phyloP scores from a whole-genome alignment of 2,329 filamentous ascomycete species.

The Colletotrichum gloeosporioides region DNA sequence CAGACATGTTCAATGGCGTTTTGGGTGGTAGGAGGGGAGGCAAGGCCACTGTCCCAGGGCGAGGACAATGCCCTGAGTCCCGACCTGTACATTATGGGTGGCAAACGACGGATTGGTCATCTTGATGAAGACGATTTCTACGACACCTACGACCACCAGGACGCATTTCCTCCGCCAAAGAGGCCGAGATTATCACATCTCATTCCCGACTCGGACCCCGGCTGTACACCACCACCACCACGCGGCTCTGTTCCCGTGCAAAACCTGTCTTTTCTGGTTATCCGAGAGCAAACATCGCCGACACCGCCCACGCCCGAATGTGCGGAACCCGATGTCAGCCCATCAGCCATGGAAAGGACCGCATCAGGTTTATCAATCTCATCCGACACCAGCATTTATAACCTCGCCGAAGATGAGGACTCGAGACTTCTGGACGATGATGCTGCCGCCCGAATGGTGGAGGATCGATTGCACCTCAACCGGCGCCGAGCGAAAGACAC shows the following conservation, averaged over 20 bases:
- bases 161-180: conserved; percentile 23
- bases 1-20: conserved; percentile 39
- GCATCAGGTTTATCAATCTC: conserved; percentile 55
- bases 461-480: conserved; percentile 49
- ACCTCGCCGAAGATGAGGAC: conserved; percentile 31
- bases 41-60: conserved; percentile 6
- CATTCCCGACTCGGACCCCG: background rate
- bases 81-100: conserved; percentile 35
- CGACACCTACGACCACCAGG: conserved; percentile 33
- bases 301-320: conserved; percentile 24
- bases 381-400: conserved; percentile 39
- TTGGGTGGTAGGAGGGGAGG: conserved; percentile 22
- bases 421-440: conserved; percentile 48
- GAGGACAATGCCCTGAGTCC: conserved; percentile 1
- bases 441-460: conserved; percentile 54
- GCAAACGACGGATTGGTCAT: conserved; percentile 44
- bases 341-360: conserved; percentile 50
- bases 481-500: conserved; percentile 53
- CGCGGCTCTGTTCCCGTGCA: conserved; percentile 33
- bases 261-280: conserved; percentile 42
- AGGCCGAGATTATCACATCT: conserved; percentile 3
- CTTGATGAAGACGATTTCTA: conserved; percentile 36
- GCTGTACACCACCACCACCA: conserved; percentile 7
- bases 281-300: conserved; percentile 38
- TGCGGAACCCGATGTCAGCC: conserved; percentile 20